These are phyloP conservation scores for Talaromyces piceae DNA, from an alignment of 2,329 filamentous ascomycete genomes.

Conservation along the genomic window DNA sequence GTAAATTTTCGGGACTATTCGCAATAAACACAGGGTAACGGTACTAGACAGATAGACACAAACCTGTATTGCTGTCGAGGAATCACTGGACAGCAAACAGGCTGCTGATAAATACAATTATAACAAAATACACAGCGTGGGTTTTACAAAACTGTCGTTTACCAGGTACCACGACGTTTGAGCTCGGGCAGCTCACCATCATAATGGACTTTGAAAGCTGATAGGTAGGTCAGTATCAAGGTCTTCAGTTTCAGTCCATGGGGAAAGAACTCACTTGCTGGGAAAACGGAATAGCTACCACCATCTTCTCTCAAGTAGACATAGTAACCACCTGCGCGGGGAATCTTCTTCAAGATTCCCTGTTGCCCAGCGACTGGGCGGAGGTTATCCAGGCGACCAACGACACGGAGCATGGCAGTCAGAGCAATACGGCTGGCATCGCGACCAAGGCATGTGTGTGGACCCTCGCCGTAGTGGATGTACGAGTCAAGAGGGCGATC, in stretches of 20 bases:
- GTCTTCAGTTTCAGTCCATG: neutral
- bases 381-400: conserved; percentile 56
- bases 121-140: neutral
- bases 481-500: conserved; percentile 58
- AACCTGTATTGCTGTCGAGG: neutral
- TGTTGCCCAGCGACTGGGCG: conserved; percentile 55
- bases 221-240: conserved; percentile 14
- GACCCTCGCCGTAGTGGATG: conserved; percentile 56
- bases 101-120: neutral
- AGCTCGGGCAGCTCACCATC: conserved; percentile 28
- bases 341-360: conserved; percentile 61
- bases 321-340: conserved; percentile 47
- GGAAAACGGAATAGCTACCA: conserved; percentile 49
- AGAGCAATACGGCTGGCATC: conserved; percentile 56
- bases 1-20: neutral
- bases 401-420: conserved; percentile 59
- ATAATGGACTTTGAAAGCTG: conserved; percentile 40
- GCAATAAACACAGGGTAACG: neutral
- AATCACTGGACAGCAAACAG: conserved; percentile 1
- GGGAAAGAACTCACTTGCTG: conserved; percentile 29
- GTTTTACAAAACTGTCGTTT: neutral
- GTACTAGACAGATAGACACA: neutral
- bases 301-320: conserved; percentile 62
- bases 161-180: conserved; percentile 4
- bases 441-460: conserved; percentile 56